phyloP scores from a whole-genome alignment of 176 grass and related monocot species.

The Aegilops bicornis region DNA sequence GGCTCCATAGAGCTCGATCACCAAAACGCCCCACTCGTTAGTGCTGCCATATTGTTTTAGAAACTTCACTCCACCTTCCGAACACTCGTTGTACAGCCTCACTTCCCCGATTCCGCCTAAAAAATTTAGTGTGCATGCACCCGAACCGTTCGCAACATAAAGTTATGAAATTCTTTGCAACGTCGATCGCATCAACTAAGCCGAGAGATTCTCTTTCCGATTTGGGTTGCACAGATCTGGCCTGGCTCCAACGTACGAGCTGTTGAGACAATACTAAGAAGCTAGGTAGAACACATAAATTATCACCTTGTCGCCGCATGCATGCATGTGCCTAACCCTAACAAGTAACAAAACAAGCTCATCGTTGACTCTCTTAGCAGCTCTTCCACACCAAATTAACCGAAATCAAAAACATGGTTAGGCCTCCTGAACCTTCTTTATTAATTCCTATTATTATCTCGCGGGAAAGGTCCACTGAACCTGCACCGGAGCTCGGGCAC shows the following conservation, averaged over 20 bases:
- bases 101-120: not conserved
- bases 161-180: not conserved
- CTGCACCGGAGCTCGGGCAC: not conserved
- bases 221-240: not conserved
- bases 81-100: not conserved
- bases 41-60: not conserved
- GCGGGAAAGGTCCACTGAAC: conserved; percentile 14
- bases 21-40: too few species aligned
- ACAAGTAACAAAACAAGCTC: not conserved
- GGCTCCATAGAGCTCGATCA: too few species aligned
- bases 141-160: not conserved
- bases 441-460: too few species aligned
- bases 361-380: not conserved
- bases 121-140: not conserved
- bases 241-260: not conserved
- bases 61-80: not conserved
- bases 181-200: not conserved
- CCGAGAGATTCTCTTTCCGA: not conserved
- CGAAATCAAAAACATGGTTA: not conserved
- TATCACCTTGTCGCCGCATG: not conserved
- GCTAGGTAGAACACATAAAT: not conserved
- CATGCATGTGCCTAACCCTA: not conserved
- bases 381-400: not conserved
- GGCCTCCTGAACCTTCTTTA: not conserved
- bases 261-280: not conserved